Conservation (phyloP, 805 yeast species). For the Saccharomycopsis guyanensis region DNA sequence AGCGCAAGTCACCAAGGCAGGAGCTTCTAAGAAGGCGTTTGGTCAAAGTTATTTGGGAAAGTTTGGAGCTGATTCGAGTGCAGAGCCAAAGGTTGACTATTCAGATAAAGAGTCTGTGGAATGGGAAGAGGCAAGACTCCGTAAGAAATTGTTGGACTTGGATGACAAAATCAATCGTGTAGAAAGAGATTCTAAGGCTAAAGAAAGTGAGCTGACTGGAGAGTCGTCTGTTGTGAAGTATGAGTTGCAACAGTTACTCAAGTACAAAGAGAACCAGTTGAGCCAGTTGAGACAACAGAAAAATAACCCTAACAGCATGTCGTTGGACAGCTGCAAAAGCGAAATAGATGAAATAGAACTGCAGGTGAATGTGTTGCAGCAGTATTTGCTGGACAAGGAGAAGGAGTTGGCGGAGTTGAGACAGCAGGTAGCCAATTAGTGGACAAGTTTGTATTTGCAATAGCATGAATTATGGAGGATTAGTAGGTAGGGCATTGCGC, state of each 20-base stretch:
- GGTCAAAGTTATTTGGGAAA: constrained; percentile 49
- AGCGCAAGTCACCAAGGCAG: constrained; percentile 30
- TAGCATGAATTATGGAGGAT: no score
- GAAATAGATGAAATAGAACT: constrained; percentile 66
- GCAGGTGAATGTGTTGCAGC: constrained; percentile 69
- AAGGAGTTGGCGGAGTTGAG: constrained; percentile 47
- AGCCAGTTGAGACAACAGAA: constrained; percentile 30
- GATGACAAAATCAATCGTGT: constrained; percentile 59
- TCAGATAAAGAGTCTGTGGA: constrained; percentile 56
- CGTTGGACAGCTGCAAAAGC: constrained; percentile 28
- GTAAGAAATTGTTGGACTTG: constrained; percentile 68
- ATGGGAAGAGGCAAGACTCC: constrained; percentile 85
- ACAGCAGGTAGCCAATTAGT: constrained; percentile 29
- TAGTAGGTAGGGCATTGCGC: no score
- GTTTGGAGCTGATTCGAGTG: constrained; percentile 37
- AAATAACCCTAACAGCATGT: constrained; percentile 18
- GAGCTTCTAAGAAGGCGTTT: constrained; percentile 33
- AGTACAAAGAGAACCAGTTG: constrained; percentile 63
- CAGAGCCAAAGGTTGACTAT: constrained; percentile 13
- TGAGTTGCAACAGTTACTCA: constrained; percentile 77
- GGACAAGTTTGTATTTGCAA: neutral
- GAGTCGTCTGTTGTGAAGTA: constrained; percentile 34
- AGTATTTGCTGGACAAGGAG: constrained; percentile 54
- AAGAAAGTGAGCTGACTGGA: constrained; percentile 26
- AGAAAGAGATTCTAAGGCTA: constrained; percentile 37